phyloP scores from a whole-genome alignment of 2,329 filamentous ascomycete species.

The Exserohilum turcica region DNA sequence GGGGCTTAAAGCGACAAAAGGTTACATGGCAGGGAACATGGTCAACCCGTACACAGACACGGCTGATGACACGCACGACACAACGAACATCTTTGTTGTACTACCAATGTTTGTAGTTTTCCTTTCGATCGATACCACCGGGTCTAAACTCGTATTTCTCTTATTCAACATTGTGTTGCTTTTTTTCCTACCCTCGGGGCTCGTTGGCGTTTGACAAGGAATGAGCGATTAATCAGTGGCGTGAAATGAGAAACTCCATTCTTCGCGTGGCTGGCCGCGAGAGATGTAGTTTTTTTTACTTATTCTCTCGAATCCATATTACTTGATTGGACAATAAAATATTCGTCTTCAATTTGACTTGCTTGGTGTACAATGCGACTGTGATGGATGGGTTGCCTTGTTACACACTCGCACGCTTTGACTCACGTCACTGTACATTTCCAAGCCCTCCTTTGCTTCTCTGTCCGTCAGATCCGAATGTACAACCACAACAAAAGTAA shows the following conservation, averaged over 20 bases:
- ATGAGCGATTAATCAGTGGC: not conserved
- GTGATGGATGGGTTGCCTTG: not conserved
- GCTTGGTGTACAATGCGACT: too few species aligned
- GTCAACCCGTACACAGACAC: constrained; percentile 27
- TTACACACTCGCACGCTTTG: not conserved
- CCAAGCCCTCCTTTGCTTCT: not conserved
- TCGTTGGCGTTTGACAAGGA: constrained; percentile 1
- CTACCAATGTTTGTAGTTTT: constrained; percentile 5
- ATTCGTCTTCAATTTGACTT: too few species aligned
- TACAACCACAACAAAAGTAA: not conserved
- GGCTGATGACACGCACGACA: constrained; percentile 11
- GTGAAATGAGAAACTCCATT: not conserved
- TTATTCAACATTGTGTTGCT: not conserved
- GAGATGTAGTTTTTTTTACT: constrained; percentile 1
- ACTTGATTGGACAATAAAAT: not conserved
- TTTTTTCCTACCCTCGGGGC: not conserved
- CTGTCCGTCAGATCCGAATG: not conserved
- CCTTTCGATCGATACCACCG: constrained; percentile 19
- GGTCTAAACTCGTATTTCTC: not conserved
- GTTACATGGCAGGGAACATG: constrained; percentile 13
- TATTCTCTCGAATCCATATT: not conserved
- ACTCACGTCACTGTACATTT: not conserved
- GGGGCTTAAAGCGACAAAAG: constrained; percentile 12
- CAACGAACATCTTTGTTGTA: not conserved
- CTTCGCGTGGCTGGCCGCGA: not conserved